phyloP scores from a whole-genome alignment of 306 rosid species.

The Dalbergia oliveri region DNA sequence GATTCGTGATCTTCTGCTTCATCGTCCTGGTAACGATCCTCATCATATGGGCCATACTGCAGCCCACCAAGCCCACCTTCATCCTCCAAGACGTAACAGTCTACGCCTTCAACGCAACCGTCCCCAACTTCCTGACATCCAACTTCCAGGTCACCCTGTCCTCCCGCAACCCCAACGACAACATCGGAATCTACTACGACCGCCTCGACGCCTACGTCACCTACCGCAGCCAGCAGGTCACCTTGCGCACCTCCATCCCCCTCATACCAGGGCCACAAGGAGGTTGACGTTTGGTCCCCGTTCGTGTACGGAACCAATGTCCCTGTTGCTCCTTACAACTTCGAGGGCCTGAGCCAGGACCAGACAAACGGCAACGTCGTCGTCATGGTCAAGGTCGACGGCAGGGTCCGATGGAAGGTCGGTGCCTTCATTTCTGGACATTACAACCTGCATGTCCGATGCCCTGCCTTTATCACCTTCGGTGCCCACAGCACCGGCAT shows the following conservation, averaged over 20 bases:
- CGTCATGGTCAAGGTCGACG: conserved; percentile 66
- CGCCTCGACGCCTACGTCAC: conserved; percentile 68
- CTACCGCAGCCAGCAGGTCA: conserved; percentile 79
- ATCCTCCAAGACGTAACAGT: conserved; percentile 94
- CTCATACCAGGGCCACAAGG: conserved; percentile 89
- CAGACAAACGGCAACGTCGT: conserved; percentile 66
- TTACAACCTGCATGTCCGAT: conserved; percentile 69
- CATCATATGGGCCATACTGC: conserved; percentile 77
- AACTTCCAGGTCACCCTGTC: conserved; percentile 79
- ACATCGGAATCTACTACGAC: conserved; percentile 90
- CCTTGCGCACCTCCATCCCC: conserved; percentile 80
- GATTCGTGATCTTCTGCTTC: conserved; percentile 62
- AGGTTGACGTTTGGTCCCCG: conserved; percentile 87
- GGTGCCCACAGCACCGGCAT: conserved; percentile 61
- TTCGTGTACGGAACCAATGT: conserved; percentile 76
- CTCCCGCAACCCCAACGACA: conserved; percentile 85
- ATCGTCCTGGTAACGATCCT: conserved; percentile 69
- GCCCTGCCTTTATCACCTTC: conserved; percentile 83
- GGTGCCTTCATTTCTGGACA: conserved; percentile 69
- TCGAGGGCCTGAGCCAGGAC: conserved; percentile 58
- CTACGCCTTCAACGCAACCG: conserved; percentile 84
- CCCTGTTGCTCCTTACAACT: conserved; percentile 86
- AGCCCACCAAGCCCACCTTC: conserved; percentile 81
- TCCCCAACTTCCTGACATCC: conserved; percentile 80
- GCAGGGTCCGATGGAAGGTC: conserved; percentile 83